Conservation (phyloP, 108 stramenopile genomes). For the Pseudonitzschia pungens region DNA sequence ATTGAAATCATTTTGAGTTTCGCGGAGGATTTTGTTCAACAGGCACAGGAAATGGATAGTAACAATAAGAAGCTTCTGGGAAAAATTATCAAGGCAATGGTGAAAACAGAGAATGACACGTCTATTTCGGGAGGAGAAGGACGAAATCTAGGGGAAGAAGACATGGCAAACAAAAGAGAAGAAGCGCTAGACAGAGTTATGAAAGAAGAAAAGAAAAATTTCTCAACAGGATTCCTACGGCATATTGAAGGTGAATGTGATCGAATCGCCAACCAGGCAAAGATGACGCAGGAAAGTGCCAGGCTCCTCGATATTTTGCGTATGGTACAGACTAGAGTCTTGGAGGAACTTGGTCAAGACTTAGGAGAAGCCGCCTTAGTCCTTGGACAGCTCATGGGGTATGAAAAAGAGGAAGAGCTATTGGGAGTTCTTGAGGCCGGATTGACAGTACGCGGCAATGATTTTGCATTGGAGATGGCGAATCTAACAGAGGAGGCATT, state of each 20-base stretch:
- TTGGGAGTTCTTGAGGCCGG: conserved; percentile 78
- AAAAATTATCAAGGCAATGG: conserved; percentile 60
- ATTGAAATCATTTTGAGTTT: conserved; percentile 63
- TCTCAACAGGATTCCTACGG: conserved; percentile 72
- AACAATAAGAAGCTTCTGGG: conserved; percentile 63
- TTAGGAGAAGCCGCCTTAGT: conserved; percentile 75
- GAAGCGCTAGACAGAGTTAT: conserved; percentile 55
- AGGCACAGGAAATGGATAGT: conserved; percentile 49
- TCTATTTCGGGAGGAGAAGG: conserved; percentile 13
- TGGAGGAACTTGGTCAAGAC: conserved; percentile 75
- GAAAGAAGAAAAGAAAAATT: conserved; percentile 53
- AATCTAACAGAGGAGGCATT: conserved; percentile 68
- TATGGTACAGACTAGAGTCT: conserved; percentile 70
- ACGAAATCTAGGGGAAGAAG: neutral
- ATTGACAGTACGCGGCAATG: conserved; percentile 64
- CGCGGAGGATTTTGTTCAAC: conserved; percentile 64
- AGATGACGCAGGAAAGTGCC: conserved; percentile 52
- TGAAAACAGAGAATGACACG: conserved; percentile 14
- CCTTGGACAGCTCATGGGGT: conserved; percentile 69
- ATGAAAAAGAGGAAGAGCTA: conserved; percentile 63
- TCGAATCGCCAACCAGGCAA: conserved; percentile 51
- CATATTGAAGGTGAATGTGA: conserved; percentile 79
- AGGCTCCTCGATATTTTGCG: conserved; percentile 64
- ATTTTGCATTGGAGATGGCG: conserved; percentile 64
- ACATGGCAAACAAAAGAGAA: conserved; percentile 34